Evolutionary conservation across 192 early-diverging fungal species (phyloP).

Genomic region (Umbelopsis sp.): DNA sequence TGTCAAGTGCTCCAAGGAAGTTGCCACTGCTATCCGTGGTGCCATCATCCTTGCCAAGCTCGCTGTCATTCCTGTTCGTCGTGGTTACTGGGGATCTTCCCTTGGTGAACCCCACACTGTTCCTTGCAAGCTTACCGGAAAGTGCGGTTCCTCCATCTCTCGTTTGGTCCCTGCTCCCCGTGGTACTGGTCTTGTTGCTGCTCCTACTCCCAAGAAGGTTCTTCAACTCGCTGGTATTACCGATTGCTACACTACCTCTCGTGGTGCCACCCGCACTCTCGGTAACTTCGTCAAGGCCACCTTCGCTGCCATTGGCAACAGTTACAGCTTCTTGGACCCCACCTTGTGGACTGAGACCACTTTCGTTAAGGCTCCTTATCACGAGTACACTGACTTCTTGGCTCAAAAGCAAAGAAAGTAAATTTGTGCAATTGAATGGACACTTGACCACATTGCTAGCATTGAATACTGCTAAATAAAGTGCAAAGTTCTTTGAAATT

Average conservation of each 20-base stretch:
- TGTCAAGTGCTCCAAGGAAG: constrained; percentile 99
- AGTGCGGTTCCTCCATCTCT: constrained; percentile 89
- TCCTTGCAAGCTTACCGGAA: constrained; percentile 94
- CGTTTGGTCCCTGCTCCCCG: constrained; percentile 96
- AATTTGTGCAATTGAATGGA: not conserved
- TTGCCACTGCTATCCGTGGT: constrained; percentile 97
- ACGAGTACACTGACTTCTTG: constrained; percentile 83
- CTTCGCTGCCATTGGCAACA: constrained; percentile 94
- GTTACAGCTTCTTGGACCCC: constrained; percentile 96
- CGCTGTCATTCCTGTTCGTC: constrained; percentile 94
- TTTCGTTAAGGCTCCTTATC: constrained; percentile 86
- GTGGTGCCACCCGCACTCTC: constrained; percentile 94
- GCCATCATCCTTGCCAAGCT: constrained; percentile 99
- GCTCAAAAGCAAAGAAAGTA: constrained; percentile 41
- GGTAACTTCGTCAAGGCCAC: constrained; percentile 99
- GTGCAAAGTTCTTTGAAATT: no score
- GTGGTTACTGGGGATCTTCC: constrained; percentile 95
- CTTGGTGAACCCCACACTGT: constrained; percentile 98
- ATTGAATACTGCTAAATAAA: no score
- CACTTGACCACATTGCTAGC: no score
- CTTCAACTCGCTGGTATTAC: constrained; percentile 93
- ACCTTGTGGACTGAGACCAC: constrained; percentile 92
- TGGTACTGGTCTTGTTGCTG: constrained; percentile 97
- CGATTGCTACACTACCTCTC: constrained; percentile 94
- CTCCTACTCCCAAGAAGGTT: constrained; percentile 96